phyloP scores from a whole-genome alignment of 2,329 filamentous ascomycete species.

The Periconia digitata region DNA sequence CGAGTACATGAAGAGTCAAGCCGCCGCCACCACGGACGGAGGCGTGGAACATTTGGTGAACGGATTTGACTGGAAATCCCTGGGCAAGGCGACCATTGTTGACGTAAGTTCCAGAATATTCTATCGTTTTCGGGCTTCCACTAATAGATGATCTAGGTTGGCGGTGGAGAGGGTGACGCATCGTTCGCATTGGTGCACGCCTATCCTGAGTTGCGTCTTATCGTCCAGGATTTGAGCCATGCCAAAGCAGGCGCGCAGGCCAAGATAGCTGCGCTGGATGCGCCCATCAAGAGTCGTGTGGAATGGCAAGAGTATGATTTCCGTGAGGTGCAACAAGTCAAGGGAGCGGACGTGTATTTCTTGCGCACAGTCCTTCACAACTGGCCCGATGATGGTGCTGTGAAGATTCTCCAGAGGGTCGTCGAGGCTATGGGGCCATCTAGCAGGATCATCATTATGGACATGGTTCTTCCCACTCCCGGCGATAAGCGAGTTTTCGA shows the following conservation, averaged over 20 bases:
- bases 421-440: background rate
- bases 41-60: background rate
- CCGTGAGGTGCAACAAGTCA: too few relatives aligned
- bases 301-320: too few relatives aligned
- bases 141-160: background rate
- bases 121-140: background rate
- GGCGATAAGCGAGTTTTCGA: conserved; percentile 5
- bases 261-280: too few relatives aligned
- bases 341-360: conserved; percentile 55
- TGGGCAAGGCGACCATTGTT: background rate
- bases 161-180: background rate
- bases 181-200: background rate
- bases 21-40: background rate
- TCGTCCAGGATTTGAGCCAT: background rate
- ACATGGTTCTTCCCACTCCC: conserved; percentile 9
- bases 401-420: conserved; percentile 6
- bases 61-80: background rate
- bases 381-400: conserved; percentile 53
- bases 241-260: too few relatives aligned
- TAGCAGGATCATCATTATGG: conserved; percentile 1
- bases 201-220: background rate
- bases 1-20: background rate
- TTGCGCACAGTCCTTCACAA: conserved; percentile 62
- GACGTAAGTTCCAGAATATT: background rate
- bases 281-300: too few relatives aligned